Evolutionary conservation across 108 stramenopile species (phyloP), one percentile per base, ranked within the genome.

Genomic region (Nitzschia palea): DNA sequence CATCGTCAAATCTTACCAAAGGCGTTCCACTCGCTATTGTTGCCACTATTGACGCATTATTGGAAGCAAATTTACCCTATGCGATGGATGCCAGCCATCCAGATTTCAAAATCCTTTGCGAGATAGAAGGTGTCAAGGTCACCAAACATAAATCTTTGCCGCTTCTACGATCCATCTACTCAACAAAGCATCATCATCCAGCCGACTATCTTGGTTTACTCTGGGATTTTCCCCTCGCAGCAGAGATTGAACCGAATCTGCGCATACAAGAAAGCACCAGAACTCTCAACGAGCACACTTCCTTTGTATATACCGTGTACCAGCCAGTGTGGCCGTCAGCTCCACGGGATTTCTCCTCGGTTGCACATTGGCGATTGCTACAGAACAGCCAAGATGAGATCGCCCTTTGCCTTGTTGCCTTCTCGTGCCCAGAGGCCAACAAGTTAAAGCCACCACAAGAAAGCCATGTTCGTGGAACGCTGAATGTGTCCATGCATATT

Each of bases 271-370:
- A 52, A 25, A 28, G 0, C 12, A 61, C 36, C 56, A 25, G 31
- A 14, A 15, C 4, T 8, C 75, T 67, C 76, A 77, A 77, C 55
- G 33, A 42, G 18, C 43, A 82, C 47, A 83, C 82, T 4, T 53
- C 44, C 31, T 30, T 79, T 0, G 70, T 64, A 6, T 79, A 83
- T 45, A 52, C 67, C 18, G 62, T 55, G 45, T 79, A 76, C 51
- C 64, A 62, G 12, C 62, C 77, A 30, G 78, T 86, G 3, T 86
- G 84, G 84, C 84, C 84, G 0, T 77, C 76, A 3, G 42, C 56
- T 4, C 35, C 70, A 3, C 57, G 84, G 34, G 84, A 86, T 36
- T 81, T 81, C 43, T 68, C 47, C 23, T 68, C 73, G 2, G 63
- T 67, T 1, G 62, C 61, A 27, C 77, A 73, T 55, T 86, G 84